Conservation (phyloP, 2,329 filamentous ascomycete species). For the Aspergillus pseudotamarii region DNA sequence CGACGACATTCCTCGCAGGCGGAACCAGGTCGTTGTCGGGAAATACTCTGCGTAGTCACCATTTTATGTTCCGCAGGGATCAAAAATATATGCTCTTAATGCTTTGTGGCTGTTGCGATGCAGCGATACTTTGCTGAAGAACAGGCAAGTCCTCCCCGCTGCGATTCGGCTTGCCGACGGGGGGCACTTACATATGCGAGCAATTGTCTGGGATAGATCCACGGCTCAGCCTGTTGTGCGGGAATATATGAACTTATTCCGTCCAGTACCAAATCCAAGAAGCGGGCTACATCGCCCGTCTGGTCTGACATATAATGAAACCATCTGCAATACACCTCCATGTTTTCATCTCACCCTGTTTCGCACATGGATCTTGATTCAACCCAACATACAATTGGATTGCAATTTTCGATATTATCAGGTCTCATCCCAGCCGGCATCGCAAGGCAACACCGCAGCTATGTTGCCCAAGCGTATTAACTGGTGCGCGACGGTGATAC, state of each 20-base stretch:
- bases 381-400: background rate
- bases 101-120: too few species aligned
- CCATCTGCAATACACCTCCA: background rate
- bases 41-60: constrained; percentile 17
- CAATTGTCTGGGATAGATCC: background rate
- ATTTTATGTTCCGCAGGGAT: constrained; percentile 3
- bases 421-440: background rate
- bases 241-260: background rate
- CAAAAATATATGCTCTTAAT: background rate
- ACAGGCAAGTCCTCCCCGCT: too few species aligned
- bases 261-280: background rate
- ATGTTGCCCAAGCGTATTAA: background rate
- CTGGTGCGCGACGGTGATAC: background rate
- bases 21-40: constrained; percentile 30
- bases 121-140: background rate
- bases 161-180: too few species aligned
- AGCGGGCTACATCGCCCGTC: background rate
- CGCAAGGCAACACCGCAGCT: background rate
- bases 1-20: constrained; percentile 35
- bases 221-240: background rate
- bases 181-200: background rate
- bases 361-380: background rate
- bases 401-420: too few species aligned
- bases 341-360: background rate
- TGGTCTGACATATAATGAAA: background rate